These are phyloP conservation scores for Pythium dissimile DNA, from an alignment of 352 stramenopile species.

Conservation along the genomic window DNA sequence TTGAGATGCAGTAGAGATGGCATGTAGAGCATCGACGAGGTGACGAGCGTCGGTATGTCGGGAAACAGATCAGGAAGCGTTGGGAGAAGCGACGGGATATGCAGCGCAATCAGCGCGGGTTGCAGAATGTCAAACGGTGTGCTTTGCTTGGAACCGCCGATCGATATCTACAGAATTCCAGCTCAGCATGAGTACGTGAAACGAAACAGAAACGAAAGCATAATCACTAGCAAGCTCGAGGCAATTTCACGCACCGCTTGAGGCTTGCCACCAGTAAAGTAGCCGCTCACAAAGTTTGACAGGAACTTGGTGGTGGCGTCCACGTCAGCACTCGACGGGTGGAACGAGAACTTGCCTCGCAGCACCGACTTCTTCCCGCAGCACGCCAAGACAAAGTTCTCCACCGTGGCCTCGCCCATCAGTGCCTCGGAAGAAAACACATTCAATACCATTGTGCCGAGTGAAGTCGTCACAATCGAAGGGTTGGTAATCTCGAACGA, in stretches of 20 bases:
- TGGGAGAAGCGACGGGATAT: constrained; percentile 56
- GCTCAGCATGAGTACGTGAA: not conserved
- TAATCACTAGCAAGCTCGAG: not conserved
- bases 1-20: constrained; percentile 70
- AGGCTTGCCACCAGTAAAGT: constrained; percentile 60
- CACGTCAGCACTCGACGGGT: constrained; percentile 31
- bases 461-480: constrained; percentile 56
- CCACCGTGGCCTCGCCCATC: constrained; percentile 62
- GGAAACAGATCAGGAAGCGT: constrained; percentile 67
- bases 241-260: constrained; percentile 44
- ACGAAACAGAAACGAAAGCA: not conserved
- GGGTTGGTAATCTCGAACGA: constrained; percentile 67
- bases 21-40: constrained; percentile 69
- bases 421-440: constrained; percentile 39
- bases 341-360: constrained; percentile 55
- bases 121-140: constrained; percentile 59
- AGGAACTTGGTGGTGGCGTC: constrained; percentile 48
- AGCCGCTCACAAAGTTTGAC: constrained; percentile 83
- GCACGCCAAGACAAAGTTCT: constrained; percentile 63
- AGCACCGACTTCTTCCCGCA: constrained; percentile 56
- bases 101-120: constrained; percentile 47
- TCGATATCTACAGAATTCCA: constrained; percentile 48
- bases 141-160: constrained; percentile 52
- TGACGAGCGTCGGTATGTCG: constrained; percentile 63
- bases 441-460: constrained; percentile 51